phyloP scores from a whole-genome alignment of 2,329 filamentous ascomycete genomes.

The Rutstroemia sydowiana region DNA sequence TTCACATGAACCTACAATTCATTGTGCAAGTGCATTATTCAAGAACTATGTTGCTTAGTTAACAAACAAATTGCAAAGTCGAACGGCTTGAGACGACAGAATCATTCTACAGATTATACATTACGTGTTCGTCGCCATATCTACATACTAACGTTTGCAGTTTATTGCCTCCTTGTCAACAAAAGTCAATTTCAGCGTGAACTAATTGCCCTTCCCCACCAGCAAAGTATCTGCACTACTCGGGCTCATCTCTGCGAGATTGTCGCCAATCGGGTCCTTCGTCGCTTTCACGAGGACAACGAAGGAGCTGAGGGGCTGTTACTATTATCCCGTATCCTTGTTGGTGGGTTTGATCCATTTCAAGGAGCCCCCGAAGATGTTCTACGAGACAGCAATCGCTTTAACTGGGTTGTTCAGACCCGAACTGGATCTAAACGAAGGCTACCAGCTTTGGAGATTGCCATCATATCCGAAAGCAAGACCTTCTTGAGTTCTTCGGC shows the following conservation, averaged over 20 bases:
- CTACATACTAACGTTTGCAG: conserved; percentile 32
- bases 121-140: not conserved
- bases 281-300: conserved; percentile 72
- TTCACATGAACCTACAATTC: too few relatives aligned
- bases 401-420: conserved; percentile 36
- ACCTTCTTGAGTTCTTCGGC: conserved; percentile 69
- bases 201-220: conserved; percentile 66
- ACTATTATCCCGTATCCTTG: conserved; percentile 68
- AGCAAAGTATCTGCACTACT: conserved; percentile 74
- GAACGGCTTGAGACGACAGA: too few relatives aligned
- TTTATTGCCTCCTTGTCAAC: conserved; percentile 80
- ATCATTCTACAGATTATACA: too few relatives aligned
- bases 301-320: conserved; percentile 63
- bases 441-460: conserved; percentile 72
- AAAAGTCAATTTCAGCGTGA: conserved; percentile 72
- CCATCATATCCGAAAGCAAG: conserved; percentile 77
- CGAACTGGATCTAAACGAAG: conserved; percentile 37
- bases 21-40: too few relatives aligned
- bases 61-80: too few relatives aligned
- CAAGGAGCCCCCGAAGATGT: conserved; percentile 70
- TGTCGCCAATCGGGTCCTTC: conserved; percentile 68
- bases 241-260: conserved; percentile 74
- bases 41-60: too few relatives aligned
- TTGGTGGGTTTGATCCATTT: conserved; percentile 79
- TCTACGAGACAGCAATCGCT: conserved; percentile 43